Conservation (phyloP, 192 early-diverging fungal species). For the Gamsiella multidivaricata region DNA sequence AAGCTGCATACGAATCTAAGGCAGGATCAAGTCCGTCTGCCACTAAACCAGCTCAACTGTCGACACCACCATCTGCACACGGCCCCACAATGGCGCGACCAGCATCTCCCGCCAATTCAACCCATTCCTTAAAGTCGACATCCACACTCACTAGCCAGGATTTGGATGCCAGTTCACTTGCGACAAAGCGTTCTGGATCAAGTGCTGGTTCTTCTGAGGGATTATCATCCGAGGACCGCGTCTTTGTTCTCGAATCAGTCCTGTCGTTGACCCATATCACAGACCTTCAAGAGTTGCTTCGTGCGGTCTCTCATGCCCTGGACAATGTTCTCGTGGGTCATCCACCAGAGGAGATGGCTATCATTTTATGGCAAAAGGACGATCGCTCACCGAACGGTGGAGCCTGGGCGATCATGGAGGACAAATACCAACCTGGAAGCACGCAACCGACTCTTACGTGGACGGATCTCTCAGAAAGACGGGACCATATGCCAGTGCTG, state of each 20-base stretch:
- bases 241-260: conserved; percentile 41
- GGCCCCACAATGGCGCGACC: conserved; percentile 10
- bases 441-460: conserved; percentile 34
- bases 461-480: conserved; percentile 44
- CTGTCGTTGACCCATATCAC: conserved; percentile 21
- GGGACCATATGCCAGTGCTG: conserved; percentile 52
- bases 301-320: conserved; percentile 33
- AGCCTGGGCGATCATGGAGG: conserved; percentile 48
- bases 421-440: conserved; percentile 39
- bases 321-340: conserved; percentile 41
- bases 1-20: neutral
- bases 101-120: conserved; percentile 31
- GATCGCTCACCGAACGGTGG: conserved; percentile 29
- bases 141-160: conserved; percentile 29
- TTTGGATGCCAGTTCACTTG: conserved; percentile 6
- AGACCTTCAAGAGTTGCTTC: conserved; percentile 34
- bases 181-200: neutral
- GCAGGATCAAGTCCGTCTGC: neutral
- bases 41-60: conserved; percentile 4
- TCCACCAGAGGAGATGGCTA: conserved; percentile 53
- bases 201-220: neutral
- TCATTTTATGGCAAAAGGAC: conserved; percentile 52
- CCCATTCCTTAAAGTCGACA: conserved; percentile 24
- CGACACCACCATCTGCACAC: conserved; percentile 16
- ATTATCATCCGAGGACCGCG: conserved; percentile 29